Percentiles rank a stretch among this genome's conserved stretches.
Conservation (phyloP, 305 asterid species). For the Solanum hybrid region DNA sequence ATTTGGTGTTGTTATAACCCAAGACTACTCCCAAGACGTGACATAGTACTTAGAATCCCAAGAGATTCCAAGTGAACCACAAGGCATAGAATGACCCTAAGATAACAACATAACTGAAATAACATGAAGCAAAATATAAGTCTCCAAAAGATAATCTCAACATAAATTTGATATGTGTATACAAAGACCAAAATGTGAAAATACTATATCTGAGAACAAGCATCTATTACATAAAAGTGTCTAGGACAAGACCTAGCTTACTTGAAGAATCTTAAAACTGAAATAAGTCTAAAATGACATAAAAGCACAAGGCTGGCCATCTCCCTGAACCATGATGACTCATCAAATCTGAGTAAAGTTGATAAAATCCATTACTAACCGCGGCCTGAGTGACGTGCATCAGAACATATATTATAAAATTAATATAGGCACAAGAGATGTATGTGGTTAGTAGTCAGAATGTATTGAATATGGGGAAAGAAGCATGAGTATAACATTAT, state of each 20-base stretch:
- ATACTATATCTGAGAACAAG: background rate
- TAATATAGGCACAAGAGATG: background rate
- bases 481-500: background rate
- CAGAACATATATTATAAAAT: background rate
- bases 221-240: background rate
- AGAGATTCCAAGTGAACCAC: background rate
- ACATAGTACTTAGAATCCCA: background rate
- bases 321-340: background rate
- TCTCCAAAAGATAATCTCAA: background rate
- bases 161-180: background rate
- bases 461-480: background rate
- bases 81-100: background rate
- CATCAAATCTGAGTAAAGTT: background rate
- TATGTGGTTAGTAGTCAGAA: background rate
- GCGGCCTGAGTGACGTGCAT: background rate
- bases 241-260: background rate
- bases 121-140: background rate
- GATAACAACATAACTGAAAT: background rate
- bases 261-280: background rate
- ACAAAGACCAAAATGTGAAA: background rate
- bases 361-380: background rate
- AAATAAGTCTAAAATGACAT: too few relatives aligned
- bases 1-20: background rate
- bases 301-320: background rate
- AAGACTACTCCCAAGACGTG: background rate